Evolutionary conservation across 2,329 filamentous ascomycete species (phyloP).

Genomic region (Blastomyces gilchristii): DNA sequence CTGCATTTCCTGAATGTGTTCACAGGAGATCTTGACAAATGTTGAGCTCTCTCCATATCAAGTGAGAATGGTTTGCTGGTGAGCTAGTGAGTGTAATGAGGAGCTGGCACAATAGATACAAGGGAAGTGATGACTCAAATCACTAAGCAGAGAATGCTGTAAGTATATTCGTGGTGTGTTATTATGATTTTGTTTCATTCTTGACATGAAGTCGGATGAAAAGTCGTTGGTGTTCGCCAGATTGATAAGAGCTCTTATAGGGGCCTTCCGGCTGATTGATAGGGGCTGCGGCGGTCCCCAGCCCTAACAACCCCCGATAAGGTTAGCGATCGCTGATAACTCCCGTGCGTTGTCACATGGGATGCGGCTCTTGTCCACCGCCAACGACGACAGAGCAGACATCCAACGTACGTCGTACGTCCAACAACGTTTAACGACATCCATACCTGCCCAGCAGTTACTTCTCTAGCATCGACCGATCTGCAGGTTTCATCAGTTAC

Average conservation of each 20-base stretch:
- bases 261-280: not conserved
- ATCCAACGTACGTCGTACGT: not conserved
- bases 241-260: not conserved
- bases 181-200: not conserved
- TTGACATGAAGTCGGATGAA: no score
- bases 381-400: no score
- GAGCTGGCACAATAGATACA: not conserved
- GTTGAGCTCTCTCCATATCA: not conserved
- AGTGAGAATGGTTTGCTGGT: not conserved
- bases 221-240: not conserved
- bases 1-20: not conserved
- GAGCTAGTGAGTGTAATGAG: not conserved
- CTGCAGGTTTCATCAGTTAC: not conserved
- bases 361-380: not conserved
- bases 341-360: not conserved
- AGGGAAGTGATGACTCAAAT: not conserved
- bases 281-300: not conserved
- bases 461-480: not conserved
- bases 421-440: not conserved
- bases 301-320: not conserved
- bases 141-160: not conserved
- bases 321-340: not conserved
- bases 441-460: not conserved
- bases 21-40: not conserved
- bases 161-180: not conserved